Base-by-base conservation (phyloP, 805 yeast species). In the Saturnispora sanitii region DNA sequence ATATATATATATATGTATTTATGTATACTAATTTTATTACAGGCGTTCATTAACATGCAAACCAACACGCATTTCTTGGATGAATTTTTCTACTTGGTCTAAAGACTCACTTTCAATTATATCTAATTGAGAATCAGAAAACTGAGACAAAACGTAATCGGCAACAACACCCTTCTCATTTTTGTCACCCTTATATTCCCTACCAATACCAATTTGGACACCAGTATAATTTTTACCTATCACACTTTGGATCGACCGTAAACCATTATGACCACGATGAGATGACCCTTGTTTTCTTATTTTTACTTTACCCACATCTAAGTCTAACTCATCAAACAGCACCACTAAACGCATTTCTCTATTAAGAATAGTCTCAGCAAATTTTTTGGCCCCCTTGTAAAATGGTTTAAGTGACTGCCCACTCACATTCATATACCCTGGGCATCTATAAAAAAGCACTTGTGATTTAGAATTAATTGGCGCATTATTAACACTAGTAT, bases 241-340 rank as follows among this genome's bases (percentile, higher is more conserved):
- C 18, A 44, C 32, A 4, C 28, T 35, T 33, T 69, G 70, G 3
- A 88, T 69, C 31, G 81, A 73, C 45, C 70, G 70, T 21, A 88
- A 64, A 0, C 96, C 96, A 53, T 85, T 86, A 52, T 88, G 97
- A 0, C 95, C 96, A 34, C 92, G 65, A 13, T 77, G 68, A 33
- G 84, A 73, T 0, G 80, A 66, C 1, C 75, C 71, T 12, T 76
- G 78, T 15, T 62, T 64, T 35, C 90, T 66, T 1, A 81, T 55
- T 50, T 81, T 81, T 17, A 77, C 64, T 40, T 74, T 71, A 0
- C 96, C 96, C 3, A 78, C 48, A 0, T 71, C 72, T 12, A 78
- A 55, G 44, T 77, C 79, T 34, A 87, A 55, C 49, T 88, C 96
- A 56, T 88, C 96, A 54, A 84, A 94, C 1, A 87, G 51, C 0